phyloP scores from a whole-genome alignment of 352 stramenopile genomes.

The Globisporangium radiosum region DNA sequence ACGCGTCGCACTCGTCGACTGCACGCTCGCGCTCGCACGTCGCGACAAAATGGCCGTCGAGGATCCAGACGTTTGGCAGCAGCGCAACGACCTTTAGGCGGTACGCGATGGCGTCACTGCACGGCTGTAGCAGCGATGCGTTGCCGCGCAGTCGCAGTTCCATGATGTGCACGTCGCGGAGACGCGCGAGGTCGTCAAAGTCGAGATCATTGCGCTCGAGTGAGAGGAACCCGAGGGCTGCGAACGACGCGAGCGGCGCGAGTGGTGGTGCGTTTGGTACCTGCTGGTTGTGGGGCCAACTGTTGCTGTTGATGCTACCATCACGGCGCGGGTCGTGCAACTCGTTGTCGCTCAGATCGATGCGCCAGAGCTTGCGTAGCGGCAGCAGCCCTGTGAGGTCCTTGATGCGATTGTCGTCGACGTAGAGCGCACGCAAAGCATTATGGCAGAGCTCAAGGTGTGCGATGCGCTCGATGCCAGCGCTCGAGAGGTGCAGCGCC shows the following conservation, averaged over 20 bases:
- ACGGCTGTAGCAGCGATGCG: conserved; percentile 16
- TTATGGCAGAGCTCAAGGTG: conserved; percentile 33
- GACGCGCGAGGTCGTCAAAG: conserved; percentile 45
- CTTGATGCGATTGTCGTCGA: conserved; percentile 37
- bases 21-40: conserved; percentile 29
- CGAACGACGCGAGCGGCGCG: conserved; percentile 33
- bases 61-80: conserved; percentile 47
- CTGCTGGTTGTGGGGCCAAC: not conserved
- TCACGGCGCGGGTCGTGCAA: conserved; percentile 11
- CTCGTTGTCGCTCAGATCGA: conserved; percentile 48
- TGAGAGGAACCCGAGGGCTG: conserved; percentile 44
- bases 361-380: conserved; percentile 38
- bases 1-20: conserved; percentile 31
- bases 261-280: not conserved
- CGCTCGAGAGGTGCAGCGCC: conserved; percentile 44
- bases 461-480: conserved; percentile 42
- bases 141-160: conserved; percentile 44
- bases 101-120: conserved; percentile 17
- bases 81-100: conserved; percentile 39
- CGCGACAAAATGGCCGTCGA: conserved; percentile 56
- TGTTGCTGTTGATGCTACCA: not conserved
- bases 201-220: conserved; percentile 39
- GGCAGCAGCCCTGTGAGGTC: conserved; percentile 30
- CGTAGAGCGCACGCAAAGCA: conserved; percentile 44
- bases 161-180: conserved; percentile 52